Base-by-base conservation (phyloP, 225 moss, liverwort and hornwort genomes). In the Sphagnum tenellum region DNA sequence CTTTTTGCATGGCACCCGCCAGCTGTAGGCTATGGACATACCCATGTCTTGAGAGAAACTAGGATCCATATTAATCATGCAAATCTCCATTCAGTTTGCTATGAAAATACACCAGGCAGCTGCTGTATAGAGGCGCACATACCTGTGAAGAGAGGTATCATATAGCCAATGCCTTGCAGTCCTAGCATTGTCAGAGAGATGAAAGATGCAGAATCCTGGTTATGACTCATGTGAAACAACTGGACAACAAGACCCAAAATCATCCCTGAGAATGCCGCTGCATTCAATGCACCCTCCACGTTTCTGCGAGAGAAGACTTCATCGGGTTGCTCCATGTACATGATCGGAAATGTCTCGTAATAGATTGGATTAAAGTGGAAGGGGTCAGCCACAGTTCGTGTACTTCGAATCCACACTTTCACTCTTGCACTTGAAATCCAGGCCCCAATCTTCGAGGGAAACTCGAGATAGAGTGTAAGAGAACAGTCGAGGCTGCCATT, bases 131-230 rank as follows among this genome's bases (percentile, higher is more conserved):
- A 29, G 0, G 0, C 1, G 29, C 29, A 29, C 29, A 6, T 6
- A 57, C 84, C 78, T 9, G 77, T 84, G 4, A 84, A 66, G 12
- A 84, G 68, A 52, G 84, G 80, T 44, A 77, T 68, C 44, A 73
- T 75, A 64, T 68, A 84, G 44, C 74, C 77, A 67, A 78, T 61
- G 7, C 68, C 80, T 70, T 84, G 84, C 4, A 74, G 61, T 3
- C 58, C 75, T 5, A 84, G 62, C 84, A 84, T 84, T 47, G 75
- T 12, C 8, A 84, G 80, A 44, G 84, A 84, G 59, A 84, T 50
- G 12, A 69, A 84, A 3, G 84, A 66, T 55, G 75, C 63, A 50
- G 80, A 77, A 44, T 80, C 68, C 12, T 56, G 54, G 55, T 78
- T 71, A 47, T 57, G 60, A 45, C 68, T 70, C 55, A 76, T 5